phyloP scores from a whole-genome alignment of 768 basidiomycete species.

The Cytidiella melzeri region DNA sequence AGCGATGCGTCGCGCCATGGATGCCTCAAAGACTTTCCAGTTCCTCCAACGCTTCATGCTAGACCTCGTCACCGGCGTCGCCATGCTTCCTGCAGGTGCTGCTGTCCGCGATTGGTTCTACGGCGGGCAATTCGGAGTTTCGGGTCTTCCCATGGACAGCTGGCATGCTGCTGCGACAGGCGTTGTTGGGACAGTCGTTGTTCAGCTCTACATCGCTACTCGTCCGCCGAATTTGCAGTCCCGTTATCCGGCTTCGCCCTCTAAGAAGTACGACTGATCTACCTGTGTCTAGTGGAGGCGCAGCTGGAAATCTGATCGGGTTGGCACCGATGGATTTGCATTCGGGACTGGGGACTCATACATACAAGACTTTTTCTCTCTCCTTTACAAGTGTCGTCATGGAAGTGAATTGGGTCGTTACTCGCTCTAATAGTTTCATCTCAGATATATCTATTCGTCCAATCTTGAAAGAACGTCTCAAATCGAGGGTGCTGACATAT shows the following conservation, averaged over 20 bases:
- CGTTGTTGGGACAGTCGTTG: background rate
- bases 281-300: too few species aligned
- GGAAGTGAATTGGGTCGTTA: too few species aligned
- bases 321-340: too few species aligned
- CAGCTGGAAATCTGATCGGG: too few species aligned
- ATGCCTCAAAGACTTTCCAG: slow-evolving; percentile 4
- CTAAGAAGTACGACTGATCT: background rate
- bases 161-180: slow-evolving; percentile 5
- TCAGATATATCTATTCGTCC: too few species aligned
- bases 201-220: background rate
- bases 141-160: background rate
- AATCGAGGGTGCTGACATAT: too few species aligned
- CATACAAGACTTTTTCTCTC: too few species aligned
- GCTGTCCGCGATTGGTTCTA: slow-evolving; percentile 4
- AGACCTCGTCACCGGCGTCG: slow-evolving; percentile 5
- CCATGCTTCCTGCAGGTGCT: slow-evolving; percentile 4
- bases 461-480: too few species aligned
- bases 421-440: too few species aligned
- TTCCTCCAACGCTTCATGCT: background rate
- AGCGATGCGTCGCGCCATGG: slow-evolving; percentile 9
- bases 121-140: background rate
- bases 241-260: background rate
- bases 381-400: too few species aligned
- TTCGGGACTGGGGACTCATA: too few species aligned
- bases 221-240: background rate